These are phyloP conservation scores for Helichrysum umbraculigerum DNA, from an alignment of 129 eudicot species.

Conservation along the genomic window DNA sequence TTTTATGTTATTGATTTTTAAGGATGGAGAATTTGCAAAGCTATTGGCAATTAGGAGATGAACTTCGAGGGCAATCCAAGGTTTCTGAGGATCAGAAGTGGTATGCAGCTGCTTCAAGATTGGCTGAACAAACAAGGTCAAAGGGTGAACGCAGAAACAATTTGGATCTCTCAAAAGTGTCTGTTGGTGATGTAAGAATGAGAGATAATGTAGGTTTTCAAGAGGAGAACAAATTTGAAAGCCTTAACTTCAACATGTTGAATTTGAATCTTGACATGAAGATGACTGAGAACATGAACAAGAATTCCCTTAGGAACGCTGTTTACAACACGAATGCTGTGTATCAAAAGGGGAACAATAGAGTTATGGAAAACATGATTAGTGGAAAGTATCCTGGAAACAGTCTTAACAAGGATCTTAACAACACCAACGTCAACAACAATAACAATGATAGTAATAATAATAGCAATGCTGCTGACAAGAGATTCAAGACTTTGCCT, in stretches of 20 bases:
- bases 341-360: constrained; percentile 61
- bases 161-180: constrained; percentile 72
- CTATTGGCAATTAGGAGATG: constrained; percentile 95
- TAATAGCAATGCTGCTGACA: constrained; percentile 55
- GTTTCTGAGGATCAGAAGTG: constrained; percentile 90
- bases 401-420: constrained; percentile 49
- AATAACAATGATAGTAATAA: constrained; percentile 41
- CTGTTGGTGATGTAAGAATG: constrained; percentile 47
- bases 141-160: constrained; percentile 90
- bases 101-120: constrained; percentile 80
- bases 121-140: constrained; percentile 87
- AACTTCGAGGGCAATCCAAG: constrained; percentile 82
- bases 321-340: constrained; percentile 56
- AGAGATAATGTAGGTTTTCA: constrained; percentile 61
- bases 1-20: constrained; percentile 14
- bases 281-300: constrained; percentile 47
- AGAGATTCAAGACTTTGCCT: constrained; percentile 97
- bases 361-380: constrained; percentile 46
- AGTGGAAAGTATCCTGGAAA: constrained; percentile 56
- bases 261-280: constrained; percentile 65
- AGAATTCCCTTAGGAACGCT: constrained; percentile 51
- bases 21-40: constrained; percentile 79
- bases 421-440: constrained; percentile 34
- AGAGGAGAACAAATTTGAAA: constrained; percentile 86
- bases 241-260: constrained; percentile 70